Conservation (phyloP, 768 basidiomycete species). For the Xerocomellus amylosporus region DNA sequence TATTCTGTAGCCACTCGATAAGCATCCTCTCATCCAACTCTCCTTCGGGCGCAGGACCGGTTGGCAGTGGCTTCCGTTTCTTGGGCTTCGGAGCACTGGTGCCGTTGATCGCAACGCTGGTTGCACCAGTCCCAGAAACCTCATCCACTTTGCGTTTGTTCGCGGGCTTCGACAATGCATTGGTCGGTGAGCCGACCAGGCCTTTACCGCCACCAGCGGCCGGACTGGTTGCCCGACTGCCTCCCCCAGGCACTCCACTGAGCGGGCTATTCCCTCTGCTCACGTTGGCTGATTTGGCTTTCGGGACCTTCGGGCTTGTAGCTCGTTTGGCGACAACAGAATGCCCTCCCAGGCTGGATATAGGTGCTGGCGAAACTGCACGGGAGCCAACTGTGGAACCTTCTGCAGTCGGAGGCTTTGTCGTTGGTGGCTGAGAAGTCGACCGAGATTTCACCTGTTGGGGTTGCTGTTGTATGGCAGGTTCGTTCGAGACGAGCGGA, state of each 20-base stretch:
- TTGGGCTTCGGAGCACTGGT: conserved; percentile 44
- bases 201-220: conserved; percentile 20
- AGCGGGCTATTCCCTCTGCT: conserved; percentile 64
- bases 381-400: conserved; percentile 42
- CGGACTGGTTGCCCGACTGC: conserved; percentile 51
- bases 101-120: conserved; percentile 15
- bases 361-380: conserved; percentile 50
- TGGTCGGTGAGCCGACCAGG: conserved; percentile 31
- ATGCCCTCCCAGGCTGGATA: conserved; percentile 65
- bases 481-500: conserved; percentile 38
- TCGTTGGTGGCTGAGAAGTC: conserved; percentile 36
- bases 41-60: conserved; percentile 43
- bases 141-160: conserved; percentile 64
- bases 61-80: conserved; percentile 48
- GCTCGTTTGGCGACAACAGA: conserved; percentile 81
- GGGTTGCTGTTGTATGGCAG: conserved; percentile 42
- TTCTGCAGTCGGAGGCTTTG: conserved; percentile 34
- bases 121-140: conserved; percentile 22
- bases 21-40: conserved; percentile 65
- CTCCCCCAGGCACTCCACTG: conserved; percentile 31
- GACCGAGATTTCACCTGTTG: conserved; percentile 46
- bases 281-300: conserved; percentile 44
- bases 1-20: conserved; percentile 71
- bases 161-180: conserved; percentile 34
- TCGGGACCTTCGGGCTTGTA: conserved; percentile 74